A percentile compares a stretch with the other conserved stretches of the same genome.
These are phyloP conservation scores for Wickerhamiella allomyrinae DNA, from an alignment of 805 yeast genomes.

Conservation along the genomic window DNA sequence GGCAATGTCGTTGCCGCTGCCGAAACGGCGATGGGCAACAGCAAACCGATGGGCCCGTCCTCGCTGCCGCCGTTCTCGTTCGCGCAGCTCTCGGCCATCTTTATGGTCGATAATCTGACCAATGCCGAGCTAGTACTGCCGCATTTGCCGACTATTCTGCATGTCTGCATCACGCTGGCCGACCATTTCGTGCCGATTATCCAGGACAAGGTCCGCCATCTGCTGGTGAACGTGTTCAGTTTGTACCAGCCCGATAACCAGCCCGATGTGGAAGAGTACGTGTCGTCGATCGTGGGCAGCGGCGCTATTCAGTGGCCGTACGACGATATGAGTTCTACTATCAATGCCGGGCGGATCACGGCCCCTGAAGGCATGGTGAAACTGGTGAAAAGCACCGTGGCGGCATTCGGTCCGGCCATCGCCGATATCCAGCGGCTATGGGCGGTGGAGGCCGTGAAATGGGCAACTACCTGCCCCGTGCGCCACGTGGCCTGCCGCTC, in stretches of 20 bases:
- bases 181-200: slow-evolving; percentile 81
- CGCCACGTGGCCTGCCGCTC: slow-evolving; percentile 95
- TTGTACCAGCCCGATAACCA: slow-evolving; percentile 4
- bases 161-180: slow-evolving; percentile 60
- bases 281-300: slow-evolving; percentile 32
- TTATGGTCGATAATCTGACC: slow-evolving; percentile 66
- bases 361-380: slow-evolving; percentile 79
- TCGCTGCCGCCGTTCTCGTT: slow-evolving; percentile 53
- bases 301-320: slow-evolving; percentile 62
- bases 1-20: slow-evolving; percentile 42
- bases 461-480: slow-evolving; percentile 98
- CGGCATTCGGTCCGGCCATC: slow-evolving; percentile 30
- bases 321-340: slow-evolving; percentile 67
- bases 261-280: slow-evolving; percentile 39
- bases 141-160: slow-evolving; percentile 59
- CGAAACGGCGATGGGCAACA: slow-evolving; percentile 26
- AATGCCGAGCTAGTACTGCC: slow-evolving; percentile 44
- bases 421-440: slow-evolving; percentile 32
- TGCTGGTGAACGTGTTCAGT: slow-evolving; percentile 55
- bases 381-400: slow-evolving; percentile 48
- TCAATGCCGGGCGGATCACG: slow-evolving; percentile 43
- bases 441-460: slow-evolving; percentile 67
- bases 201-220: slow-evolving; percentile 68
- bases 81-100: slow-evolving; percentile 76
- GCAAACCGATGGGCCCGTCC: background rate